Percentiles rank a stretch among this genome's conserved stretches.
Conservation (phyloP, 2,329 filamentous ascomycete genomes). For the Torrubiella hemipterigena region DNA sequence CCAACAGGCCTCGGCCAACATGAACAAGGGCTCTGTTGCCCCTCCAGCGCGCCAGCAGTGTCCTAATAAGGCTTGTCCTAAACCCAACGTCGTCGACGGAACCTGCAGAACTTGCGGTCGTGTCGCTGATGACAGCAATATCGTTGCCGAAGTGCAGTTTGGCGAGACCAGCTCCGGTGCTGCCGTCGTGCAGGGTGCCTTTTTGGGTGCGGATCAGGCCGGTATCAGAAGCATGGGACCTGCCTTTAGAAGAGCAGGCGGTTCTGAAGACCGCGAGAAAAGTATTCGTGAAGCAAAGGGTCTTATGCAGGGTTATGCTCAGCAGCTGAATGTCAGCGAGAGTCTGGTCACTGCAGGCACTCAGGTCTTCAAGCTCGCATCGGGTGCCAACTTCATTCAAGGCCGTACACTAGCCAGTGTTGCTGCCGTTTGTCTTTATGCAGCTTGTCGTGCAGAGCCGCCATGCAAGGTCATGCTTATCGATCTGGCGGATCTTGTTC, state of each 20-base stretch:
- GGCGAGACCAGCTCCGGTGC: conserved; percentile 78
- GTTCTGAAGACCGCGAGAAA: conserved; percentile 45
- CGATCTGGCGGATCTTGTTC: conserved; percentile 75
- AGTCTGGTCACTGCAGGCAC: conserved; percentile 53
- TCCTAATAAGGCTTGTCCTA: conserved; percentile 48
- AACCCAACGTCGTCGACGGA: conserved; percentile 49
- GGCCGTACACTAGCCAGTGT: conserved; percentile 78
- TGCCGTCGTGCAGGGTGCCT: conserved; percentile 83
- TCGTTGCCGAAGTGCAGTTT: conserved; percentile 85
- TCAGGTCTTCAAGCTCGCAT: conserved; percentile 66
- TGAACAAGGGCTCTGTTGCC: conserved; percentile 18
- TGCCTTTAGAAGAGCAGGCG: conserved; percentile 47
- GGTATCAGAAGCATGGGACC: conserved; percentile 58
- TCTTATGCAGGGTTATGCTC: conserved; percentile 50
- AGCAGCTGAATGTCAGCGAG: conserved; percentile 47
- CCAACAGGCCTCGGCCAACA: conserved; percentile 15
- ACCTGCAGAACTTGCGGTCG: conserved; percentile 78
- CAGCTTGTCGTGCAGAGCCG: conserved; percentile 67
- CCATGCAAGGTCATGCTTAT: conserved; percentile 87
- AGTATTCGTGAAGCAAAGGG: conserved; percentile 45
- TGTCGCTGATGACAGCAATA: conserved; percentile 74
- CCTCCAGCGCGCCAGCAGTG: conserved; percentile 30
- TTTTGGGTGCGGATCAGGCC: conserved; percentile 74
- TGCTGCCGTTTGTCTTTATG: conserved; percentile 82
- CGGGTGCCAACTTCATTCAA: conserved; percentile 67